phyloP scores from a whole-genome alignment of 2,329 filamentous ascomycete genomes.

The Aspergillus versicolor region DNA sequence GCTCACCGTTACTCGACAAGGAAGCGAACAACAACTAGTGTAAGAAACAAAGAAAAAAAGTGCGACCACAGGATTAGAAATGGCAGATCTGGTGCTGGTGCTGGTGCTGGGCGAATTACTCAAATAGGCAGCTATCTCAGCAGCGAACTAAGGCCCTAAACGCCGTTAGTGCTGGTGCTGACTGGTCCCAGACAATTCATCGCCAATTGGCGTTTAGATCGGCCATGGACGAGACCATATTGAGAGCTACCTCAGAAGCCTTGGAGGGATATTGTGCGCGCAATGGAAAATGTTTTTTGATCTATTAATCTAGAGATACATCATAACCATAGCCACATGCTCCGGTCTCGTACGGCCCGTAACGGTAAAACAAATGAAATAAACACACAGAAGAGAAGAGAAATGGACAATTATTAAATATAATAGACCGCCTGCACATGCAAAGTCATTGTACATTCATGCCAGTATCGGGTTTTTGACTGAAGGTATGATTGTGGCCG shows the following conservation, averaged over 20 bases:
- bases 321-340: constrained; percentile 8
- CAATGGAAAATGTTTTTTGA: background rate
- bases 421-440: constrained; percentile 21
- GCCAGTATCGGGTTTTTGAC: background rate
- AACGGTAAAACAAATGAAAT: constrained; percentile 1
- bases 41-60: too few relatives aligned
- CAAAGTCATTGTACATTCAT: constrained; percentile 16
- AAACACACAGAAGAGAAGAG: constrained; percentile 9
- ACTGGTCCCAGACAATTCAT: background rate
- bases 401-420: constrained; percentile 17
- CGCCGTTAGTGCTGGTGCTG: too few relatives aligned
- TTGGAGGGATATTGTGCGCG: too few relatives aligned
- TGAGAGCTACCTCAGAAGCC: too few relatives aligned
- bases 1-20: background rate
- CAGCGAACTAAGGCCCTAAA: background rate
- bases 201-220: background rate
- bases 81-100: background rate
- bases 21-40: too few relatives aligned
- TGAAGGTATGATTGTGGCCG: too few relatives aligned
- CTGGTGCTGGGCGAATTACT: background rate
- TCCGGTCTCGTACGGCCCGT: constrained; percentile 2
- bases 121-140: background rate
- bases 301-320: constrained; percentile 10
- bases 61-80: background rate
- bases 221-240: background rate